Percentiles rank a stretch among this genome's conserved stretches.
Conservation (phyloP, 1,284 basidiomycete genomes). For the Sanghuangporus sanghuang region DNA sequence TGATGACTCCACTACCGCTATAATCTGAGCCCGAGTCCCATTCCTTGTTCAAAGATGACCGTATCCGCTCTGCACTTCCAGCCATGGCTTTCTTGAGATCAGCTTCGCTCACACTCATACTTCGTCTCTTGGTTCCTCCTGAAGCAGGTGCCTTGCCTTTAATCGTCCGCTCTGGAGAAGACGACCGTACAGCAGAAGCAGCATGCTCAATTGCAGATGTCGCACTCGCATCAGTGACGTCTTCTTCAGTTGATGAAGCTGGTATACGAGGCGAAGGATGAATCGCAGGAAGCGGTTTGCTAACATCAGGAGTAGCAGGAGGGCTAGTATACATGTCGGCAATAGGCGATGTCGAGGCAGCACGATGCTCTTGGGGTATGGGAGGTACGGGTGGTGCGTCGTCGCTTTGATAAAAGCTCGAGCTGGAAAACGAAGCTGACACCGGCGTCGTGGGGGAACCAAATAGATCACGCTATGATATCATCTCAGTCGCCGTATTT, state of each 20-base stretch:
- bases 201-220: conserved; percentile 50
- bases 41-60: conserved; percentile 27
- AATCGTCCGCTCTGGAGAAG: conserved; percentile 23
- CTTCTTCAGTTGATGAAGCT: conserved; percentile 31
- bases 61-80: conserved; percentile 31
- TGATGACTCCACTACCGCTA: conserved; percentile 56
- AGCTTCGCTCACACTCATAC: conserved; percentile 68
- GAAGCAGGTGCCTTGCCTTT: conserved; percentile 24
- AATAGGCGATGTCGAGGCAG: conserved; percentile 37
- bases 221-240: conserved; percentile 43
- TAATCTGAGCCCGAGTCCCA: conserved; percentile 37
- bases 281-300: conserved; percentile 63
- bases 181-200: conserved; percentile 28
- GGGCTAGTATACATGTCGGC: conserved; percentile 45
- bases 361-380: conserved; percentile 46
- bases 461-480: conserved; percentile 18
- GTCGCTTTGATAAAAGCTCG: conserved; percentile 24
- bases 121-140: conserved; percentile 47
- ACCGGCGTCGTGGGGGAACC: conserved; percentile 20
- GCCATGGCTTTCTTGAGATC: conserved; percentile 48
- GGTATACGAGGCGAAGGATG: conserved; percentile 25
- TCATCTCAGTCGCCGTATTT: not conserved
- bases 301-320: conserved; percentile 26
- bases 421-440: conserved; percentile 9
- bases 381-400: conserved; percentile 68